phyloP scores from a whole-genome alignment of 257 asterid species.

The Rhazya stricta region DNA sequence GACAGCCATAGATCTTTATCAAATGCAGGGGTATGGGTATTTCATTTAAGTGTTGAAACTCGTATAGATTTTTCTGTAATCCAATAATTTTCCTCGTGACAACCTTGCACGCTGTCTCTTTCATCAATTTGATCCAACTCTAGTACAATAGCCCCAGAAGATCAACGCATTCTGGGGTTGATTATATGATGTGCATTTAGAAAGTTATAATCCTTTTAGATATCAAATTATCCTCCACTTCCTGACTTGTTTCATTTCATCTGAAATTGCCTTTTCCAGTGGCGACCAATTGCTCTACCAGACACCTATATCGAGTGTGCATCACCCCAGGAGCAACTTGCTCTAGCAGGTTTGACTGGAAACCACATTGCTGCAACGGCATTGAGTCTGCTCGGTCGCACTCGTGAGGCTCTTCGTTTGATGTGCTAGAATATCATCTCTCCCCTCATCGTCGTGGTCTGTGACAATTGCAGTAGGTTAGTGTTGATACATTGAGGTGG shows the following conservation, averaged over 20 bases:
- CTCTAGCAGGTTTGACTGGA: conserved; percentile 60
- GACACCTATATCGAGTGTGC: conserved; percentile 76
- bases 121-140: neutral
- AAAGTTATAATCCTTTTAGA: neutral
- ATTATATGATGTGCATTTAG: too few species aligned
- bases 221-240: neutral
- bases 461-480: neutral
- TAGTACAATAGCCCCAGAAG: neutral
- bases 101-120: neutral
- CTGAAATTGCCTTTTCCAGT: conserved; percentile 27
- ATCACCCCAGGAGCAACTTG: conserved; percentile 56
- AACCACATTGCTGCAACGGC: conserved; percentile 92
- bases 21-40: neutral
- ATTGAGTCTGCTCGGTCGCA: conserved; percentile 77
- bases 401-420: conserved; percentile 73
- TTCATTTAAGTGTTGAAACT: too few species aligned
- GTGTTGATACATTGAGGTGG: neutral
- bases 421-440: conserved; percentile 35
- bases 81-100: neutral
- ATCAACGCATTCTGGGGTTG: neutral
- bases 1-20: neutral
- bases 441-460: neutral
- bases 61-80: neutral
- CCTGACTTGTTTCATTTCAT: neutral
- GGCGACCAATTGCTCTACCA: conserved; percentile 87